These are phyloP conservation scores for Globisporangium solare DNA, from an alignment of 352 stramenopile genomes.

Conservation along the genomic window DNA sequence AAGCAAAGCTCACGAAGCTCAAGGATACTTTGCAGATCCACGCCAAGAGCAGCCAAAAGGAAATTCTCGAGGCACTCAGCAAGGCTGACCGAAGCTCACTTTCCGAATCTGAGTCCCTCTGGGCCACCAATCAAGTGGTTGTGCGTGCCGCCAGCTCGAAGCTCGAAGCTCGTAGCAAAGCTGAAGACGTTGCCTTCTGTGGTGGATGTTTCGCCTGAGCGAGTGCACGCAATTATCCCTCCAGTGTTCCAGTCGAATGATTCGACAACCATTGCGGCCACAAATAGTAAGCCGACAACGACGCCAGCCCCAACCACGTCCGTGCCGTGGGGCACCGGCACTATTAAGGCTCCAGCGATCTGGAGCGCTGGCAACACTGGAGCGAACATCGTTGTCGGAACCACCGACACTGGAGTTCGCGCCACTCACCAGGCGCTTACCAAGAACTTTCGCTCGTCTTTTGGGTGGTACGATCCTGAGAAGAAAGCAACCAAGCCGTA, in stretches of 20 bases:
- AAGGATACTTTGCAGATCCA: neutral
- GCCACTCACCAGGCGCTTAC: too few relatives aligned
- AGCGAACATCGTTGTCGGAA: too few relatives aligned
- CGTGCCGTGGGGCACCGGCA: too few relatives aligned
- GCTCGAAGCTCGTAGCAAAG: neutral
- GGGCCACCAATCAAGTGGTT: neutral
- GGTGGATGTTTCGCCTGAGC: neutral
- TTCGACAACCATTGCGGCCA: too few relatives aligned
- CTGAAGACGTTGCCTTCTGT: slow-evolving; percentile 1
- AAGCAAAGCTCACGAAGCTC: neutral
- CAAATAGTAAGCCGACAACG: too few relatives aligned
- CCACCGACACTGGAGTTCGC: too few relatives aligned
- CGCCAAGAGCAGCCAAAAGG: neutral
- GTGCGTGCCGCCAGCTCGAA: neutral
- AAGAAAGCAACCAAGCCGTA: too few relatives aligned
- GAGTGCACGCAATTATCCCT: neutral
- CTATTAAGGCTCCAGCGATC: too few relatives aligned
- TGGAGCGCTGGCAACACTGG: too few relatives aligned
- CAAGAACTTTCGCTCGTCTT: too few relatives aligned
- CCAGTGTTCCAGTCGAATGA: neutral
- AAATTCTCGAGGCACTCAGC: neutral
- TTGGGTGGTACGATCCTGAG: too few relatives aligned
- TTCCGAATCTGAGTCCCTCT: slow-evolving; percentile 1
- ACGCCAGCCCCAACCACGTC: too few relatives aligned
- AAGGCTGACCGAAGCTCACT: neutral